Percentiles rank a stretch among this genome's conserved stretches.
These are phyloP conservation scores for Tetrapyrgos nigripes DNA, from an alignment of 1,284 basidiomycete species.

Conservation along the genomic window DNA sequence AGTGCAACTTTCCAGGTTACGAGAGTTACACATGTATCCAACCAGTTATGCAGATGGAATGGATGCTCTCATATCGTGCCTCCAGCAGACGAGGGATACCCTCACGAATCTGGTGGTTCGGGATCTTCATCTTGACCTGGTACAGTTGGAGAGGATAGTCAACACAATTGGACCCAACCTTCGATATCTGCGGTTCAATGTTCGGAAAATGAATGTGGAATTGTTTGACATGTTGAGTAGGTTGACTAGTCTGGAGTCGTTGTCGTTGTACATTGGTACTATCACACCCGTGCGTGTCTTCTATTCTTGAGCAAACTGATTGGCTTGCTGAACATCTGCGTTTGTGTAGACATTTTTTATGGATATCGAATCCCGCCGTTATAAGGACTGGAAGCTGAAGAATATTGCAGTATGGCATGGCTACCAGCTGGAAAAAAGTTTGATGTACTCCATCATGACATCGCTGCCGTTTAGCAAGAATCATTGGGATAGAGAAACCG, in stretches of 20 bases:
- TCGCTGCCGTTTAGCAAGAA: slow-evolving; percentile 40
- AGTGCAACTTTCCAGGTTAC: slow-evolving; percentile 33
- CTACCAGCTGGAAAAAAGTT: slow-evolving; percentile 30
- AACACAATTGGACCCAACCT: slow-evolving; percentile 31
- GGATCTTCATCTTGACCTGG: slow-evolving; percentile 43
- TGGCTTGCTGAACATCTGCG: neutral
- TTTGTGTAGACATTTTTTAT: slow-evolving; percentile 19
- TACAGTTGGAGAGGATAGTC: slow-evolving; percentile 35
- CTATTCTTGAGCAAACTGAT: neutral
- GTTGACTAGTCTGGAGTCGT: slow-evolving; percentile 34
- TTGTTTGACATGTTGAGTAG: slow-evolving; percentile 41
- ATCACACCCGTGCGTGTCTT: slow-evolving; percentile 10
- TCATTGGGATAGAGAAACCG: slow-evolving; percentile 39
- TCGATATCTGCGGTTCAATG: slow-evolving; percentile 38
- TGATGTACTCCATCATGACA: slow-evolving; percentile 34
- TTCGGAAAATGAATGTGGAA: slow-evolving; percentile 35
- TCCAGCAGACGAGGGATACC: slow-evolving; percentile 35
- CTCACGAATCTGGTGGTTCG: slow-evolving; percentile 41
- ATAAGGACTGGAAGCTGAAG: slow-evolving; percentile 40
- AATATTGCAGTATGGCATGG: slow-evolving; percentile 47
- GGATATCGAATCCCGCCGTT: slow-evolving; percentile 31
- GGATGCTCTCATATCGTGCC: slow-evolving; percentile 35
- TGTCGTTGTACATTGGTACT: slow-evolving; percentile 39
- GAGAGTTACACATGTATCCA: slow-evolving; percentile 45
- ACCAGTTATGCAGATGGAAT: slow-evolving; percentile 39